Evolutionary conservation across 306 rosid species (phyloP).

Genomic region (Sesbania bispinosa): DNA sequence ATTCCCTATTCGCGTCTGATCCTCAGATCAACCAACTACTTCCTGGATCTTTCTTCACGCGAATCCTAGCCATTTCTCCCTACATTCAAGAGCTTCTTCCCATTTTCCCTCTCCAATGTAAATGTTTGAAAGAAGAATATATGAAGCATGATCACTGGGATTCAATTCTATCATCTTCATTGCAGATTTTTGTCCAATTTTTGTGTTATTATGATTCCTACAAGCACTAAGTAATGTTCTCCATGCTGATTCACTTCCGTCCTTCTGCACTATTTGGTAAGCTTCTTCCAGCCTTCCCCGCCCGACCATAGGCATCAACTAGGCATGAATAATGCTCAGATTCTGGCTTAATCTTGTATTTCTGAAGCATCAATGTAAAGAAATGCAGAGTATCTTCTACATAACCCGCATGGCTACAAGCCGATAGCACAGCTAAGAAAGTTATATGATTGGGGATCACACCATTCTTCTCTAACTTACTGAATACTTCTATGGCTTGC

Average conservation of each 20-base stretch:
- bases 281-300: slow-evolving; percentile 62
- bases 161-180: slow-evolving; percentile 39
- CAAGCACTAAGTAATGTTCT: slow-evolving; percentile 53
- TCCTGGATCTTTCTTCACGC: slow-evolving; percentile 44
- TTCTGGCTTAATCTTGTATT: slow-evolving; percentile 43
- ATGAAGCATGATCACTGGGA: slow-evolving; percentile 50
- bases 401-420: slow-evolving; percentile 44
- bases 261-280: slow-evolving; percentile 40
- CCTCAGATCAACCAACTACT: slow-evolving; percentile 43
- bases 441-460: slow-evolving; percentile 38
- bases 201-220: slow-evolving; percentile 37
- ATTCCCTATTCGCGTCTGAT: background rate
- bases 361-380: slow-evolving; percentile 34
- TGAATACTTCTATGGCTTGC: slow-evolving; percentile 36
- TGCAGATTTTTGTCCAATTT: slow-evolving; percentile 48
- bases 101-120: slow-evolving; percentile 48
- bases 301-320: slow-evolving; percentile 48
- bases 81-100: slow-evolving; percentile 49
- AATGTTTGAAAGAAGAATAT: slow-evolving; percentile 47
- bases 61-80: slow-evolving; percentile 39
- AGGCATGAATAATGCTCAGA: slow-evolving; percentile 51
- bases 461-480: slow-evolving; percentile 35
- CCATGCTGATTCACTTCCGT: slow-evolving; percentile 52
- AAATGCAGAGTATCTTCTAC: slow-evolving; percentile 29
- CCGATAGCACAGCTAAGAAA: slow-evolving; percentile 45